These are phyloP conservation scores for Leccinellum albellum DNA, from an alignment of 768 basidiomycete genomes.

Conservation along the genomic window DNA sequence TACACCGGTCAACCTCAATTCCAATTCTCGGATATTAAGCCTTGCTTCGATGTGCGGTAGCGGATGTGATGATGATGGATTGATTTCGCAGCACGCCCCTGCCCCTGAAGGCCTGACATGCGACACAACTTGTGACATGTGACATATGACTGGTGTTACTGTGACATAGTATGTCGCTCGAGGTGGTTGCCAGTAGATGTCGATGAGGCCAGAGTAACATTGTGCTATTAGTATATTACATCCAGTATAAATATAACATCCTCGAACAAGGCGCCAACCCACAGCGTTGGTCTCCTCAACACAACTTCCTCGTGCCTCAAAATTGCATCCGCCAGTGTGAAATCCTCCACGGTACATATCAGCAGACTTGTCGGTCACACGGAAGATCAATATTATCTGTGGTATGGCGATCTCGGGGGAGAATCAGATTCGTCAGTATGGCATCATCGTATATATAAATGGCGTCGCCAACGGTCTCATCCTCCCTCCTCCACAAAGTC, in stretches of 20 bases:
- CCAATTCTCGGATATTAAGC: background rate
- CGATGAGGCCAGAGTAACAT: too few relatives aligned
- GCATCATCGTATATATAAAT: background rate
- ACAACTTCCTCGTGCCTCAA: background rate
- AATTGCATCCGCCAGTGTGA: background rate
- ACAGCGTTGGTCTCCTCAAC: background rate
- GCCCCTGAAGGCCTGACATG: too few relatives aligned
- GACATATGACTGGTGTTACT: background rate
- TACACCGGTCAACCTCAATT: background rate
- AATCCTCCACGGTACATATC: background rate
- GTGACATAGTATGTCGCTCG: too few relatives aligned
- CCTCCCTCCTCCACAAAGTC: slow-evolving; percentile 60
- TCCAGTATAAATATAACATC: background rate
- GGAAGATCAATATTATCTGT: background rate
- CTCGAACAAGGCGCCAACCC: background rate
- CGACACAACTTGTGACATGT: background rate
- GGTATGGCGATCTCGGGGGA: background rate
- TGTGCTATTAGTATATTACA: background rate
- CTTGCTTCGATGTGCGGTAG: background rate
- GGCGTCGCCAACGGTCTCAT: slow-evolving; percentile 7
- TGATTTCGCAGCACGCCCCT: background rate
- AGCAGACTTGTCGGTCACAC: background rate
- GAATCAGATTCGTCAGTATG: background rate
- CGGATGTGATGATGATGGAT: background rate
- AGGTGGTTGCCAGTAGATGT: too few relatives aligned